Evolutionary conservation across 139 green algal genomes (phyloP).

Genomic region (Volvox reticuliferus): DNA sequence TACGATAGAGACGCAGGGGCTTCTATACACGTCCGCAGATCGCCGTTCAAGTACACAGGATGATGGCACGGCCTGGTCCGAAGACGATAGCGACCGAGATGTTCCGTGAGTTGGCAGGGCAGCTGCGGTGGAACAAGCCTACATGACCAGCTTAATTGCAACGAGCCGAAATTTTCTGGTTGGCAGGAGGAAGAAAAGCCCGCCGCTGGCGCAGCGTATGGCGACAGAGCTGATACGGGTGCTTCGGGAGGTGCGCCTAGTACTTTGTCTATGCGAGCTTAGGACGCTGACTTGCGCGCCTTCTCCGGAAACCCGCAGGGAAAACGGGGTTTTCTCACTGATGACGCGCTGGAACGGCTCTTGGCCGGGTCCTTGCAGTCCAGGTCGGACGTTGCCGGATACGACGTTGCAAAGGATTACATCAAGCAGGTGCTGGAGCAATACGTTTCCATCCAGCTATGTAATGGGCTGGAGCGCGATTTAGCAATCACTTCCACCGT

Average conservation of each 20-base stretch:
- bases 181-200: neutral
- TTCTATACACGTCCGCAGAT: neutral
- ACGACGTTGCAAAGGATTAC: constrained; percentile 41
- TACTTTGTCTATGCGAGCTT: neutral
- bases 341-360: neutral
- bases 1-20: constrained; percentile 17
- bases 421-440: constrained; percentile 22
- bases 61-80: constrained; percentile 22
- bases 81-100: constrained; percentile 29
- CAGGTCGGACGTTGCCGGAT: neutral
- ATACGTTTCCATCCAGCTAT: too few relatives aligned
- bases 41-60: neutral
- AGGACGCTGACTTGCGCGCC: too few relatives aligned
- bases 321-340: neutral
- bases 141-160: neutral
- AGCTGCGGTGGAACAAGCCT: neutral
- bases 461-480: too few relatives aligned
- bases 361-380: neutral
- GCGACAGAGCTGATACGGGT: neutral
- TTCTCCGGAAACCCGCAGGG: neutral
- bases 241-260: constrained; percentile 1
- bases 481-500: too few relatives aligned
- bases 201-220: constrained; percentile 3
- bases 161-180: too few relatives aligned
- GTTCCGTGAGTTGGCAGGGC: neutral